Conservation (phyloP, 345 rosid species). For the Durio zibethinus region DNA sequence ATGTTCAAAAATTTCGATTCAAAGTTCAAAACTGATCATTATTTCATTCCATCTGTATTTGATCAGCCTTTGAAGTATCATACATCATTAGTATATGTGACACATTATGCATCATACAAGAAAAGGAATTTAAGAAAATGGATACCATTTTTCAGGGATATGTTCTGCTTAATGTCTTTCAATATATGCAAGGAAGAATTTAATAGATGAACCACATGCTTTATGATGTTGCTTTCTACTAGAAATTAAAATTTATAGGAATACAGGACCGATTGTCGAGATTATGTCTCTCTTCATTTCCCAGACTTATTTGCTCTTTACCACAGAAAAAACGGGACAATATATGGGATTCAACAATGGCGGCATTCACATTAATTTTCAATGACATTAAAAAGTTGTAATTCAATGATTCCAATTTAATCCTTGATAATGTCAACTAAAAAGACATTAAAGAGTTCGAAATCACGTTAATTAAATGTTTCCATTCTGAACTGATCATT, state of each 20-base stretch:
- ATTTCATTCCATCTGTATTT: not conserved
- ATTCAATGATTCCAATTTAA: no score
- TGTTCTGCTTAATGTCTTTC: not conserved
- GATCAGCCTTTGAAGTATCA: not conserved
- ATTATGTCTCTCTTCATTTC: not conserved
- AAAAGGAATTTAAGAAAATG: not conserved
- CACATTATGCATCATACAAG: no score
- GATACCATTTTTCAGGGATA: not conserved
- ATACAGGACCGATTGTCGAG: not conserved
- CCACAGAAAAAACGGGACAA: not conserved
- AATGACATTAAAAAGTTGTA: no score
- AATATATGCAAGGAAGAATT: not conserved
- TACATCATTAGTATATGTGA: not conserved
- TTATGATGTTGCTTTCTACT: not conserved
- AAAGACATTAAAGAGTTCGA: not conserved
- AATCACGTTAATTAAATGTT: no score
- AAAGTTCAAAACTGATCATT: not conserved
- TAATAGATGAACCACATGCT: constrained; percentile 1
- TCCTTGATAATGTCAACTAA: not conserved
- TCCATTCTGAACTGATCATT: not conserved
- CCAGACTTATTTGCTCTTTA: not conserved
- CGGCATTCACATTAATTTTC: constrained; percentile 2
- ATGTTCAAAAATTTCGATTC: not conserved
- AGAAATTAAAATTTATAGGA: not conserved
- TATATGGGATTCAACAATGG: not conserved